Percentiles rank a stretch among this genome's conserved stretches.
Evolutionary conservation across 2,329 filamentous ascomycete genomes (phyloP).

Genomic region (Exserohilum turcica): DNA sequence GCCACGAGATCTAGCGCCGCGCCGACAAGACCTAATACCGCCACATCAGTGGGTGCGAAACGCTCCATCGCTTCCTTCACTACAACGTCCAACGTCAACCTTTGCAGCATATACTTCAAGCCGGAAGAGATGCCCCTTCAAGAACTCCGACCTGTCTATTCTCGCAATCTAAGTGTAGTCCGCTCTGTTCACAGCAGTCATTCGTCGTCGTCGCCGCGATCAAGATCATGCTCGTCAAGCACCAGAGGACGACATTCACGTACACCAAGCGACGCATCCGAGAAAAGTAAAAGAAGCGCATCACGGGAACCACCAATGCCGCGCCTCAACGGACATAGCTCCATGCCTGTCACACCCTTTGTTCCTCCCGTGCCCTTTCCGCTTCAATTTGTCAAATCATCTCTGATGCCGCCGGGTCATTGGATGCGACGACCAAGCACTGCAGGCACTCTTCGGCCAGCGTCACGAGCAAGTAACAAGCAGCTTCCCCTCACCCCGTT

Average conservation of each 20-base stretch:
- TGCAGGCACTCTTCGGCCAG: conserved; percentile 3
- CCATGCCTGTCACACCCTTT: conserved; percentile 23
- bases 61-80: background rate
- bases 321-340: conserved; percentile 19
- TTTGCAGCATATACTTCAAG: background rate
- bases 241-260: conserved; percentile 19
- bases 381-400: conserved; percentile 15
- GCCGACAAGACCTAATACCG: background rate
- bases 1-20: background rate
- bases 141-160: conserved; percentile 13
- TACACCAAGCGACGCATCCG: conserved; percentile 15
- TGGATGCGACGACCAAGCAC: conserved; percentile 19
- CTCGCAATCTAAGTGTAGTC: conserved; percentile 15
- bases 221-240: conserved; percentile 2
- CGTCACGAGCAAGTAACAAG: conserved; percentile 27
- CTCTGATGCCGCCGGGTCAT: conserved; percentile 12
- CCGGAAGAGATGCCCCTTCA: conserved; percentile 6
- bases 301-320: conserved; percentile 1
- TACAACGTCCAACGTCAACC: background rate
- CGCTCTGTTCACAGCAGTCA: conserved; percentile 4
- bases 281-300: conserved; percentile 6
- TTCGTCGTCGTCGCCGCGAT: background rate
- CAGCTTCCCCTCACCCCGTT: conserved; percentile 42
- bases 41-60: background rate
- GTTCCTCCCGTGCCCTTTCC: conserved; percentile 20